Evolutionary conservation across 2,329 filamentous ascomycete species (phyloP).

Genomic region (Beauveria scarabaeidicola): DNA sequence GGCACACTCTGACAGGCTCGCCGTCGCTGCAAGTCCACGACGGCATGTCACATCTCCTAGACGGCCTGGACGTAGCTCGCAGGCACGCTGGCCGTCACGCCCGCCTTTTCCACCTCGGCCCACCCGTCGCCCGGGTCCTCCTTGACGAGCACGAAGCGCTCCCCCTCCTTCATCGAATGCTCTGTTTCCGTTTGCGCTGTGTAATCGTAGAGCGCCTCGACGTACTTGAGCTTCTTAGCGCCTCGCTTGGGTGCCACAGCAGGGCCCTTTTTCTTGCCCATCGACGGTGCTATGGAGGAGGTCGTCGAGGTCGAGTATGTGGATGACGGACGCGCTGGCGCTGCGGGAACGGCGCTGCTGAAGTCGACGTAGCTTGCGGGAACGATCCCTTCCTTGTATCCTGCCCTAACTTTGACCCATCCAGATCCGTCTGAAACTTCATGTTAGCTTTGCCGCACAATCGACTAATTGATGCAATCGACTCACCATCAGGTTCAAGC

Average conservation of each 20-base stretch:
- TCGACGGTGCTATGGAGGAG: slow-evolving; percentile 24
- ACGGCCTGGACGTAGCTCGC: slow-evolving; percentile 84
- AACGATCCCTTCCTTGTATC: slow-evolving; percentile 73
- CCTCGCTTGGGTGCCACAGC: slow-evolving; percentile 84
- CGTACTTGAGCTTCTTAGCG: slow-evolving; percentile 89
- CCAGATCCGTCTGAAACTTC: slow-evolving; percentile 70
- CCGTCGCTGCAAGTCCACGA: background rate
- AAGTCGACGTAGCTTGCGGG: slow-evolving; percentile 79
- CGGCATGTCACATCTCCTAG: slow-evolving; percentile 26
- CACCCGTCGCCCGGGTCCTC: slow-evolving; percentile 89
- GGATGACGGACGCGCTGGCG: slow-evolving; percentile 57
- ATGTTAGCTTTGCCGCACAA: slow-evolving; percentile 13
- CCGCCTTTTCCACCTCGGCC: slow-evolving; percentile 92
- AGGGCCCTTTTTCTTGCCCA: slow-evolving; percentile 75
- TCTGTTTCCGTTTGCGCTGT: slow-evolving; percentile 76
- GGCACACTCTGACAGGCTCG: slow-evolving; percentile 2
- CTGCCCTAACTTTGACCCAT: slow-evolving; percentile 77
- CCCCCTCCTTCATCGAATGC: slow-evolving; percentile 84
- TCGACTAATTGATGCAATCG: background rate
- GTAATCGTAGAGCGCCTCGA: slow-evolving; percentile 90
- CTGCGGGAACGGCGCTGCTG: slow-evolving; percentile 35
- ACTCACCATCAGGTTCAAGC: slow-evolving; percentile 80
- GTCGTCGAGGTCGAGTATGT: slow-evolving; percentile 64
- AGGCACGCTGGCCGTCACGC: slow-evolving; percentile 78
- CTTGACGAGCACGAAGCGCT: slow-evolving; percentile 82